phyloP scores from a whole-genome alignment of 306 rosid species.

The Pyrus communis region DNA sequence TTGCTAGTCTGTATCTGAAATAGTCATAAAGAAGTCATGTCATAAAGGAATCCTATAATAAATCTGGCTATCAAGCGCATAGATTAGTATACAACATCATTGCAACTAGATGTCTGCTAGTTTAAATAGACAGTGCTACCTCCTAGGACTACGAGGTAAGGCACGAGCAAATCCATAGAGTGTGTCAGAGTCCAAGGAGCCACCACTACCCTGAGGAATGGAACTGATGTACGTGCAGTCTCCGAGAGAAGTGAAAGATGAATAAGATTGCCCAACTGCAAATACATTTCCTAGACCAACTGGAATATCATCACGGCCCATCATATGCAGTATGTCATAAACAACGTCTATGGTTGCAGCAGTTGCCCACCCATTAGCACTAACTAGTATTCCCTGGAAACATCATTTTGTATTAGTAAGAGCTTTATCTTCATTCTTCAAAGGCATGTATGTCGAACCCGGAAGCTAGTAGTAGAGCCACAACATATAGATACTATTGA shows the following conservation, averaged over 20 bases:
- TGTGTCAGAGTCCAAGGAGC: slow-evolving; percentile 57
- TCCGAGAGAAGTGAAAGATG: slow-evolving; percentile 27
- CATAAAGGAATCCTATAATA: too few relatives aligned
- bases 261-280: slow-evolving; percentile 35
- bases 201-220: slow-evolving; percentile 56
- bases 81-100: neutral
- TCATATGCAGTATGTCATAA: slow-evolving; percentile 61
- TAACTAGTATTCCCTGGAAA: slow-evolving; percentile 48
- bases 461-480: neutral
- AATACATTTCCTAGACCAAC: slow-evolving; percentile 50
- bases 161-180: slow-evolving; percentile 53
- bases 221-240: slow-evolving; percentile 39
- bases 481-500: neutral
- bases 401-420: neutral
- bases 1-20: slow-evolving; percentile 48
- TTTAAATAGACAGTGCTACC: slow-evolving; percentile 17
- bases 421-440: neutral
- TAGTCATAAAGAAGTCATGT: neutral
- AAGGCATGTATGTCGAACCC: neutral
- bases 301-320: slow-evolving; percentile 61
- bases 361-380: slow-evolving; percentile 60
- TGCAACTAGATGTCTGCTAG: neutral
- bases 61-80: too few relatives aligned
- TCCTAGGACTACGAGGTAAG: slow-evolving; percentile 61
- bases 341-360: slow-evolving; percentile 50